These are phyloP conservation scores for Boletellus sp. DNA, from an alignment of 1,284 basidiomycete species.

Conservation along the genomic window DNA sequence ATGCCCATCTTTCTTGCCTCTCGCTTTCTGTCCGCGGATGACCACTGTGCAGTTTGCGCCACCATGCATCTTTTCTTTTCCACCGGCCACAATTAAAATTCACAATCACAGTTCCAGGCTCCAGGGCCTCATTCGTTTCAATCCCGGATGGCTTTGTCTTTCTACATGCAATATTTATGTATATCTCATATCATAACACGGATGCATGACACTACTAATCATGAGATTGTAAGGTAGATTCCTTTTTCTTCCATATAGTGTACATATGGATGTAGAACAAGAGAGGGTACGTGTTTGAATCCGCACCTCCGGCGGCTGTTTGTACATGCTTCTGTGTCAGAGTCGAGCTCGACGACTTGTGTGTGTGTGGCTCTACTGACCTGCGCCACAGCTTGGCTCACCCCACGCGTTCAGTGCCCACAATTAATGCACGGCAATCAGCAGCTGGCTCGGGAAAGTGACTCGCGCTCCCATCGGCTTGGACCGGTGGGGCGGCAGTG, in stretches of 20 bases:
- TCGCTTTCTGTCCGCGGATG: slow-evolving; percentile 1
- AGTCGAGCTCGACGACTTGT: neutral
- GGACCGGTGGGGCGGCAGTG: neutral
- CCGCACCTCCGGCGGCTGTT: neutral
- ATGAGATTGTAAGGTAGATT: slow-evolving; percentile 18
- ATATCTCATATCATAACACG: slow-evolving; percentile 22
- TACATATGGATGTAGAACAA: slow-evolving; percentile 7
- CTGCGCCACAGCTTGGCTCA: too few relatives aligned
- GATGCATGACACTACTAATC: slow-evolving; percentile 15
- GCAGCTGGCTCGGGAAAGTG: too few relatives aligned
- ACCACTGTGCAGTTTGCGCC: slow-evolving; percentile 2
- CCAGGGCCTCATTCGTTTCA: slow-evolving; percentile 5
- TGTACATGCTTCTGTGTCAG: neutral
- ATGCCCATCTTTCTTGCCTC: neutral
- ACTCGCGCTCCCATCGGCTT: neutral
- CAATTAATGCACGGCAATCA: too few relatives aligned
- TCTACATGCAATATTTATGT: slow-evolving; percentile 30
- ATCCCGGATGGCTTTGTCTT: slow-evolving; percentile 14
- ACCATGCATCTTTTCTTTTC: slow-evolving; percentile 7
- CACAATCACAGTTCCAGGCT: slow-evolving; percentile 2
- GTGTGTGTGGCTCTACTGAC: too few relatives aligned
- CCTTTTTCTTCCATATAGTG: slow-evolving; percentile 9
- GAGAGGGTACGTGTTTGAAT: neutral
- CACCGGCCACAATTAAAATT: slow-evolving; percentile 8
- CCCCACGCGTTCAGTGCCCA: too few relatives aligned